Conservation (phyloP, 2,329 filamentous ascomycete species). For the Botrytis elliptica region DNA sequence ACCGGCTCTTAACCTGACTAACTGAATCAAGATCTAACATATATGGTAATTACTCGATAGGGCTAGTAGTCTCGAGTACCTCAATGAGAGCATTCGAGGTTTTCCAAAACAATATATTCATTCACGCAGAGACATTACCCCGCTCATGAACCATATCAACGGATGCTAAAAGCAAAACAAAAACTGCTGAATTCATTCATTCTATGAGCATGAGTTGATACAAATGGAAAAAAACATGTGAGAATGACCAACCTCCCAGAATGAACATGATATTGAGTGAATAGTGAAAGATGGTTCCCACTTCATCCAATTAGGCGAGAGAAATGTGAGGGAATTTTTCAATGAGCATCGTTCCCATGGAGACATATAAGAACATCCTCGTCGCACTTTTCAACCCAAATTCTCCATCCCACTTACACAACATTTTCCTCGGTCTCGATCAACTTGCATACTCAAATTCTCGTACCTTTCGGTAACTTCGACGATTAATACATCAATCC, state of each 20-base stretch:
- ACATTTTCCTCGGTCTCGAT: not conserved
- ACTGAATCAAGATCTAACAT: not conserved
- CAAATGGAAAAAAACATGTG: not conserved
- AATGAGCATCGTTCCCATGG: not conserved
- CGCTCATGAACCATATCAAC: not conserved
- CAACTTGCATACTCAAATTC: not conserved
- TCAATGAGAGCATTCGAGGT: not conserved
- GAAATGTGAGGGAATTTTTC: not conserved
- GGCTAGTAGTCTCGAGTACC: no score
- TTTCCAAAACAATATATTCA: not conserved
- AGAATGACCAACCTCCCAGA: not conserved
- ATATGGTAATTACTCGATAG: not conserved
- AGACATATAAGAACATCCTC: conserved; percentile 8
- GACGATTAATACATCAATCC: not conserved
- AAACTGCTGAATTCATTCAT: not conserved
- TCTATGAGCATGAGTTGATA: not conserved
- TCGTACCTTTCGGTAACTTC: not conserved
- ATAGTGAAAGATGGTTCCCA: not conserved
- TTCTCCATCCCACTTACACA: not conserved
- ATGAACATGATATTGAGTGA: conserved; percentile 8
- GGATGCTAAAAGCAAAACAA: not conserved
- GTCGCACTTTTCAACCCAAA: not conserved
- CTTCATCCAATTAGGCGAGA: not conserved
- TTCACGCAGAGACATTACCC: not conserved
- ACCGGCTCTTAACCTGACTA: no score